These are phyloP conservation scores for Vigna unguiculata DNA, from an alignment of 306 rosid species.

Conservation along the genomic window DNA sequence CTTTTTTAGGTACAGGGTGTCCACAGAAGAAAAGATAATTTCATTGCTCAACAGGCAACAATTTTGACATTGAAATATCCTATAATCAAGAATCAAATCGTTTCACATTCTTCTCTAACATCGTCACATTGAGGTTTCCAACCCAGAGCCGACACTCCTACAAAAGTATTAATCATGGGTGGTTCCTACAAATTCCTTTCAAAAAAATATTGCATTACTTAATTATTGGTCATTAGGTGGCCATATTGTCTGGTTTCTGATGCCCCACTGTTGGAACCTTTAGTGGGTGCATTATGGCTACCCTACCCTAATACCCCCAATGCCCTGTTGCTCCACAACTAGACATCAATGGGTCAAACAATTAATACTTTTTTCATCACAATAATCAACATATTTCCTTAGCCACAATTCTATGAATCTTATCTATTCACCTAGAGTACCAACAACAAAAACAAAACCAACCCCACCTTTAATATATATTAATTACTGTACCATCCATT, in stretches of 20 bases:
- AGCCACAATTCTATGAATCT: neutral
- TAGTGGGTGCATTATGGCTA: conserved; percentile 3
- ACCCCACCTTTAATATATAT: neutral
- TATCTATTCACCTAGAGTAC: too few species aligned
- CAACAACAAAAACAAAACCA: too few species aligned
- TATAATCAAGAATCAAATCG: conserved; percentile 12
- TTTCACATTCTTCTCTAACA: conserved; percentile 4
- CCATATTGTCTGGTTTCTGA: conserved; percentile 30
- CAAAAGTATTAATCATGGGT: conserved; percentile 22
- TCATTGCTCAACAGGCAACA: neutral
- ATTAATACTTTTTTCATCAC: neutral
- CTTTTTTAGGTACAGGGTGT: neutral
- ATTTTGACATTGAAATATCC: conserved; percentile 17
- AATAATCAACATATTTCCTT: too few species aligned
- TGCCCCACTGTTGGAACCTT: conserved; percentile 29
- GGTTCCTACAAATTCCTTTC: conserved; percentile 8
- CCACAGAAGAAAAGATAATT: conserved; percentile 20
- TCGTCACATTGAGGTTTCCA: conserved; percentile 37
- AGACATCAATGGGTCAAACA: conserved; percentile 39
- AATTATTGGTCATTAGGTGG: conserved; percentile 42
- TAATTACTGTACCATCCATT: neutral
- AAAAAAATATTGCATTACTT: conserved; percentile 12
- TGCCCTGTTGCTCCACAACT: conserved; percentile 32
- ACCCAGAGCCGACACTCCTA: conserved; percentile 26
- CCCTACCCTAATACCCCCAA: neutral